phyloP scores from a whole-genome alignment of 345 rosid species.

The Linum lewisii region DNA sequence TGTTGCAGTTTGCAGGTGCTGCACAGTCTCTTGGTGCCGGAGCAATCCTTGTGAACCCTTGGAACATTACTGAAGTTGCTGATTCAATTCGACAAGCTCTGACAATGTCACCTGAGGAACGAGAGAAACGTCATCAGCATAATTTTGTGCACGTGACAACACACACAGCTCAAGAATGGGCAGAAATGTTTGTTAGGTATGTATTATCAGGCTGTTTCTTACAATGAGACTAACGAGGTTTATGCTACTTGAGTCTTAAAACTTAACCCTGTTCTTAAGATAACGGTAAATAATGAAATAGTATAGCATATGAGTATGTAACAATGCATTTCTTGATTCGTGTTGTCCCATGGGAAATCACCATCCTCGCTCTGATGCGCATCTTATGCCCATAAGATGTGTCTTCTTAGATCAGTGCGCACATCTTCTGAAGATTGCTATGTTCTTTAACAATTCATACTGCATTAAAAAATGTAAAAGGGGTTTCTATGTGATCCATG shows the following conservation, averaged over 20 bases:
- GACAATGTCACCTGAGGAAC: slow-evolving; percentile 67
- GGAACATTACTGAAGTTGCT: slow-evolving; percentile 99
- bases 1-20: slow-evolving; percentile 90
- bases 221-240: too few species aligned
- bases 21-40: slow-evolving; percentile 99
- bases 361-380: too few species aligned
- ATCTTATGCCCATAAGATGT: too few species aligned
- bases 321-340: too few species aligned
- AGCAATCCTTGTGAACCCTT: slow-evolving; percentile 94
- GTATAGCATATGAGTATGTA: too few species aligned
- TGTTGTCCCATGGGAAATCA: too few species aligned
- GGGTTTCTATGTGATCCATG: too few species aligned
- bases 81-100: slow-evolving; percentile 78
- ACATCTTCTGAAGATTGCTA: too few species aligned
- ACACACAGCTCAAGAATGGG: slow-evolving; percentile 99
- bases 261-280: background rate
- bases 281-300: too few species aligned
- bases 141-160: slow-evolving; percentile 66
- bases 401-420: too few species aligned
- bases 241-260: slow-evolving; percentile 3
- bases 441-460: too few species aligned
- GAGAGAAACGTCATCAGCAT: slow-evolving; percentile 86
- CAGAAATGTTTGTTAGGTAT: slow-evolving; percentile 96
- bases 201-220: background rate
- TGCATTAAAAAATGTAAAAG: too few species aligned